These are phyloP conservation scores for Aphanomyces stellatus DNA, from an alignment of 352 stramenopile genomes.

Conservation along the genomic window DNA sequence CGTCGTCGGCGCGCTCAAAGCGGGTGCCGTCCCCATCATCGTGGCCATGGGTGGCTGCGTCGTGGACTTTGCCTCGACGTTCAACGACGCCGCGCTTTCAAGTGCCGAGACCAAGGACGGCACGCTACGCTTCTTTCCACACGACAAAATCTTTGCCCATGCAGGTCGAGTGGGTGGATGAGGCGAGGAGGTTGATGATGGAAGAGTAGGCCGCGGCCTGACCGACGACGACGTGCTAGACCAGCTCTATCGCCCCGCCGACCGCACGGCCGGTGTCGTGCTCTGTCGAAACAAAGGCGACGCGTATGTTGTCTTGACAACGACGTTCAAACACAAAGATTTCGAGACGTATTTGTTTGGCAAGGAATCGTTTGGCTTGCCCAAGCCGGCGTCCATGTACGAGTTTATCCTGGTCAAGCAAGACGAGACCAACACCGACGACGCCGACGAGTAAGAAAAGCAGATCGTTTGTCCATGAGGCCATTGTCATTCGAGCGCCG, in stretches of 20 bases:
- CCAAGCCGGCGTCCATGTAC: neutral
- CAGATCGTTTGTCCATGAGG: too few species aligned
- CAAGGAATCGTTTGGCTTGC: neutral
- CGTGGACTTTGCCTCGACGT: neutral
- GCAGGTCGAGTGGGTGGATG: too few species aligned
- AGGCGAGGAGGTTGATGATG: too few species aligned
- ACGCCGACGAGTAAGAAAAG: neutral
- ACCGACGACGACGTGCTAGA: neutral
- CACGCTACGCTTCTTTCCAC: neutral
- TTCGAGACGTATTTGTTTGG: neutral
- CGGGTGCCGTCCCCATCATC: neutral
- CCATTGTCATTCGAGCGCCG: neutral
- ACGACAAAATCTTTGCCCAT: neutral
- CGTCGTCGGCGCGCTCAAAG: neutral
- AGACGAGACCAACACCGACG: neutral
- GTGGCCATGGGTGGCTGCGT: neutral
- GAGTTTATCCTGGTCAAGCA: constrained; percentile 4
- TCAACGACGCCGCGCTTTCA: neutral
- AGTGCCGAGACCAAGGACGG: neutral
- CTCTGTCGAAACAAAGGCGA: neutral
- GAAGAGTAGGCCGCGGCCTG: neutral
- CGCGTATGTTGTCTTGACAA: neutral
- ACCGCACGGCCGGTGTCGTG: neutral
- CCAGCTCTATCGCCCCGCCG: neutral
- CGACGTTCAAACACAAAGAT: neutral